Base-by-base conservation (phyloP, 75 land plant genomes). In the Sequoiadendron giganteum region DNA sequence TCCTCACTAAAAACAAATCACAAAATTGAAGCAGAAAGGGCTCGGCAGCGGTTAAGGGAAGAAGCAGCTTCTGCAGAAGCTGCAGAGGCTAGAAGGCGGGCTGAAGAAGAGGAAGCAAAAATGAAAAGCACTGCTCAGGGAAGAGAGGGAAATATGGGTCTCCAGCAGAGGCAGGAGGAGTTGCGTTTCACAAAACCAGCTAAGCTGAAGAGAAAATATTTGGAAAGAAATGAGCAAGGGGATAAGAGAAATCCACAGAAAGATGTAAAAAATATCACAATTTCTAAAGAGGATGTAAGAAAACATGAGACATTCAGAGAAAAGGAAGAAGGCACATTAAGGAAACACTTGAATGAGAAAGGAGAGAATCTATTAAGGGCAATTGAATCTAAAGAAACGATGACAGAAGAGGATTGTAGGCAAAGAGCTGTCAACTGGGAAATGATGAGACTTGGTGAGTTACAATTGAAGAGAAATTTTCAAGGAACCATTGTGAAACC, bases 51-150 rank as follows among this genome's bases (percentile, higher is more conserved):
- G 84, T 82, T 82, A 82, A 10, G 15, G 84, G 84, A 28, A 47
- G 84, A 82, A 82, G 84, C 49, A 82, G 84, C 84, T n/a, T 40
- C 84, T 47, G 84, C 84, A 25, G 49, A 82, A 82, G 48, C 84
- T 82, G 84, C 84, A 82, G 84, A 82, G 84, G 52, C 52, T 82
- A 47, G 13, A 47, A 82, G 84, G 52, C 52, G 8, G 84, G 84
- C 84, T 82, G 84, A 82, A 82, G 84, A 82, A 82, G 32, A 47
- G 52, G 52, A 82, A 82, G 30, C 28, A 21, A 82, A 82, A 47
- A 45, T n/a, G 52, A 82, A 82, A 82, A 9, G 49, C 52, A 47
- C 28, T n/a, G 34, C 30, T 82, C 14, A 45, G 48, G 84, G 30
- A 82, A 82, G 84, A 47, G 32, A 47, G 30, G 42, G 49, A 43